Evolutionary conservation across 1,139 yeast species (phyloP).

Genomic region (Diutina ranongensis): DNA sequence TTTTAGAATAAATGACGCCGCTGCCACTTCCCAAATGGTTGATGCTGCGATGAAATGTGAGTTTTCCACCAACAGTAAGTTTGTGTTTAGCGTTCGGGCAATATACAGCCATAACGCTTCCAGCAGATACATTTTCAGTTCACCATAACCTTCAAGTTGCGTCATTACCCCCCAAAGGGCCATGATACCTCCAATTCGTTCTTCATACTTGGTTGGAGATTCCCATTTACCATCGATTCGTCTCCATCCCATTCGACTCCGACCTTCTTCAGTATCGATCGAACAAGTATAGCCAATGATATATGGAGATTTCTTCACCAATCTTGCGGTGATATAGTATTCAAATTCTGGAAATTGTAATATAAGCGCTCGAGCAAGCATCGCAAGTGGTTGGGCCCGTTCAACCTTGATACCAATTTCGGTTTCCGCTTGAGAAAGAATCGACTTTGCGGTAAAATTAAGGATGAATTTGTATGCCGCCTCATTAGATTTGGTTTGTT

Average conservation of each 20-base stretch:
- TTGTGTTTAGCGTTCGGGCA: conserved; percentile 58
- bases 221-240: conserved; percentile 65
- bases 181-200: conserved; percentile 76
- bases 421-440: conserved; percentile 85
- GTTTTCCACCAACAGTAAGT: conserved; percentile 38
- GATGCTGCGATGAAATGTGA: conserved; percentile 64
- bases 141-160: conserved; percentile 15
- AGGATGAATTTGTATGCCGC: conserved; percentile 56
- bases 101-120: conserved; percentile 64
- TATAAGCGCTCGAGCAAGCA: conserved; percentile 43
- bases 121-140: conserved; percentile 10
- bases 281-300: conserved; percentile 70
- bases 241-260: conserved; percentile 82
- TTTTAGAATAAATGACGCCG: conserved; percentile 35
- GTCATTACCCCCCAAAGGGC: conserved; percentile 74
- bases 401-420: conserved; percentile 76
- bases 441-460: conserved; percentile 73
- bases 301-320: conserved; percentile 84
- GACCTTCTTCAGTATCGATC: conserved; percentile 74
- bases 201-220: conserved; percentile 62
- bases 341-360: conserved; percentile 51
- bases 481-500: conserved; percentile 23
- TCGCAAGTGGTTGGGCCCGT: conserved; percentile 71
- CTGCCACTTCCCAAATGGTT: conserved; percentile 91
- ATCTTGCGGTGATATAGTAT: conserved; percentile 62